Percentiles rank a stretch among this genome's conserved stretches.
These are phyloP conservation scores for Nematocida ausubeli DNA, from an alignment of 371 early-diverging fungal genomes.

Conservation along the genomic window DNA sequence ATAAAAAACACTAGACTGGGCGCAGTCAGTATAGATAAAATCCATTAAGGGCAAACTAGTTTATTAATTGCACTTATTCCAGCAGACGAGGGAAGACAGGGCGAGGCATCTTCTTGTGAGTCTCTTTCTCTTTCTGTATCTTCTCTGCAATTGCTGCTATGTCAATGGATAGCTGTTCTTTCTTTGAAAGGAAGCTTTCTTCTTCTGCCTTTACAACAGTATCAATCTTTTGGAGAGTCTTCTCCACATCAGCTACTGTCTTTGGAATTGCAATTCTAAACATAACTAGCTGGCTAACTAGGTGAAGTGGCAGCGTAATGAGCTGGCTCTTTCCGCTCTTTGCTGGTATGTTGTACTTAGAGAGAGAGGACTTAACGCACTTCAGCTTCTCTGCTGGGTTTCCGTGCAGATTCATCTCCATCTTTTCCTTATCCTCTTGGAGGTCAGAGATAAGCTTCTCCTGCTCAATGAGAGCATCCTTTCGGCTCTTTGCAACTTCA, in stretches of 20 bases:
- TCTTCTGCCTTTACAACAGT: conserved; percentile 6
- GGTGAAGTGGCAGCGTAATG: conserved; percentile 17
- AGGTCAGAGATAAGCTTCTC: conserved; percentile 40
- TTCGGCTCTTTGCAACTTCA: conserved; percentile 25
- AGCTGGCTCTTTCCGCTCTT: not conserved
- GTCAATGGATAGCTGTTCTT: not conserved
- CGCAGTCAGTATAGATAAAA: not conserved
- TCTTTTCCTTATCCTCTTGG: conserved; percentile 2
- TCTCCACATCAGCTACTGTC: conserved; percentile 9
- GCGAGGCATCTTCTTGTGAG: conserved; percentile 25
- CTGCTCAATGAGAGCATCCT: conserved; percentile 37
- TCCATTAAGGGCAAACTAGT: not conserved
- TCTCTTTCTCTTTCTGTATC: conserved; percentile 20
- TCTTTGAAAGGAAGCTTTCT: conserved; percentile 23
- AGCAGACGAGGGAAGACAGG: conserved; percentile 40
- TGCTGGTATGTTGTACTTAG: not conserved
- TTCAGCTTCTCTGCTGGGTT: conserved; percentile 42
- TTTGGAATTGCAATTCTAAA: conserved; percentile 50
- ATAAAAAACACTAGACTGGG: too few relatives aligned
- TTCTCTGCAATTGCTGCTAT: not conserved
- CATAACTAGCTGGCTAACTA: conserved; percentile 40
- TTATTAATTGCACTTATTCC: conserved; percentile 24
- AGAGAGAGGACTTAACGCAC: conserved; percentile 3
- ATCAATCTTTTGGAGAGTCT: conserved; percentile 29
- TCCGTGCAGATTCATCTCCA: conserved; percentile 17